Conservation (phyloP, 1,284 basidiomycete genomes). For the Malassezia sympodialis region DNA sequence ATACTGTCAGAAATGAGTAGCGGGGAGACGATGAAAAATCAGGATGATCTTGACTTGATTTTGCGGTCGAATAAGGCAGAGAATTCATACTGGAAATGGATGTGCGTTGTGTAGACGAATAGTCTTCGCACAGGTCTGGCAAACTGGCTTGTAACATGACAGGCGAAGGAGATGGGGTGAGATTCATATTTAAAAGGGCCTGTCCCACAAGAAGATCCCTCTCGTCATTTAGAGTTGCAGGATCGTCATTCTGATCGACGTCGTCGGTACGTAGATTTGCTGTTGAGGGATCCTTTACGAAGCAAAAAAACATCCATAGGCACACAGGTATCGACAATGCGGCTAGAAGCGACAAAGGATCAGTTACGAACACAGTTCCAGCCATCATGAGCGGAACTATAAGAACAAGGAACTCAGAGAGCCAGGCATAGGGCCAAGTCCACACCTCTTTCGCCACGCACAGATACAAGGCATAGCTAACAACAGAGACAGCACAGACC, state of each 20-base stretch:
- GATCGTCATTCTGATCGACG: not conserved
- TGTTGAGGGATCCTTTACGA: not conserved
- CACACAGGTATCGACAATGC: not conserved
- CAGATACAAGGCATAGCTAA: slow-evolving; percentile 2
- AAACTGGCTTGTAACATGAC: not conserved
- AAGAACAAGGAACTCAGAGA: slow-evolving; percentile 1
- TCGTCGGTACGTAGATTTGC: not conserved
- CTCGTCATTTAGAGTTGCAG: not conserved
- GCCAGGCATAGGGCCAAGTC: not conserved
- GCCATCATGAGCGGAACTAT: slow-evolving; percentile 7
- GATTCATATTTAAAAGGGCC: not conserved
- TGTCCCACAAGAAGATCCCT: not conserved
- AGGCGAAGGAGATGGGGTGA: not conserved
- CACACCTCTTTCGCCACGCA: not conserved
- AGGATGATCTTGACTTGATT: not conserved
- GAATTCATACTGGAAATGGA: not conserved
- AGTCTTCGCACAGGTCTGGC: not conserved
- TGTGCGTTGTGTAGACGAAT: not conserved
- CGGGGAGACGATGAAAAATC: slow-evolving; percentile 10
- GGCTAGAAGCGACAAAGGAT: not conserved
- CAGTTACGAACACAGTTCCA: slow-evolving; percentile 1
- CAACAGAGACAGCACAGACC: not conserved
- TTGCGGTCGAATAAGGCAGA: not conserved
- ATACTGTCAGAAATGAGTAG: slow-evolving; percentile 64
- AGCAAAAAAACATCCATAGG: not conserved